Evolutionary conservation across 495 filamentous ascomycete species (phyloP), one percentile per base, ranked within the genome.

Genomic region (Monascus purpureus): DNA sequence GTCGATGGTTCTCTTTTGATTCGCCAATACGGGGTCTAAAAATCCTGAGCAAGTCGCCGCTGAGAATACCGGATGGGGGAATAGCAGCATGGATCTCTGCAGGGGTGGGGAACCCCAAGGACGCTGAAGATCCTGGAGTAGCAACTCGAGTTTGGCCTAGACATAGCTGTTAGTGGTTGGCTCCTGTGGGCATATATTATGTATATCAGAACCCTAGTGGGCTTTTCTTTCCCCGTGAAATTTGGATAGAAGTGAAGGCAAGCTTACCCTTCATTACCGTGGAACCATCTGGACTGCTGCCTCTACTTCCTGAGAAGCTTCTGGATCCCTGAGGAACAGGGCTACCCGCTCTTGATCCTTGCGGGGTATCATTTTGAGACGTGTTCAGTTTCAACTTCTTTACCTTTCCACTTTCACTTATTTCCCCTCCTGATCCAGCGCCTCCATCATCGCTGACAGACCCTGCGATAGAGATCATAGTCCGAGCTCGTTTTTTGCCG

Each of bases 361-460:
- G 72, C 17, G 56, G 77, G 47, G 53, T 73, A 45, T 41, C 71
- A 41, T 31, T 58, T 32, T 53, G 55, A 27, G 57, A 62, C 25
- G 62, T 63, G 44, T 63, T 68, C 23, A 82, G 52, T 52, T 74
- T 80, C 39, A 84, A 53, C 45, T 78, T 82, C 53, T 75, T 77
- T 42, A 70, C 72, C 52, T 74, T 77, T 6, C 61, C 71, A 9
- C 70, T 74, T 45, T 88, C 82, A 19, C 77, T 82, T 53, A 75
- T 75, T 52, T 90, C 81, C 8, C 52, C 63, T 24, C 57, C 65
- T 15, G 64, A 67, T 17, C 73, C 80, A 4, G 69, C 77, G 8
- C 73, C 86, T 29, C 64, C 73, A 41, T 94, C 88, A 35, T 93
- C 87, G 41, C 85, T 90, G 35, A 71, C 75, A 31, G 82, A 81